These are phyloP conservation scores for Candida rishiriensis DNA, from an alignment of 805 yeast genomes.

Conservation along the genomic window DNA sequence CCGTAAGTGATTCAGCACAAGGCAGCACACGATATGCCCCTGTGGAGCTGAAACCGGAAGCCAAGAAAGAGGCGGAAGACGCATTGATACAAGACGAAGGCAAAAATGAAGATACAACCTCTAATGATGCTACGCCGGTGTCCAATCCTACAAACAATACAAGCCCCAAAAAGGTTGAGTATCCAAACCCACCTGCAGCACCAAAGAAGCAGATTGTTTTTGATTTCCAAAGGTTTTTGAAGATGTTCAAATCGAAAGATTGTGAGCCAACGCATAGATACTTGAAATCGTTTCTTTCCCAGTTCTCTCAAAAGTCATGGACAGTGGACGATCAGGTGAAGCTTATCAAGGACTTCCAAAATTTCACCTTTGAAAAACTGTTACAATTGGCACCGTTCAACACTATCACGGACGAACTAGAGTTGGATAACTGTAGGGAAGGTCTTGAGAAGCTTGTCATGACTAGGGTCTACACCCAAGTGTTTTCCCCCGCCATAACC, in stretches of 20 bases:
- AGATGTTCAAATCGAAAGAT: slow-evolving; percentile 61
- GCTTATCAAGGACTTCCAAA: slow-evolving; percentile 70
- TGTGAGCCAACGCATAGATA: slow-evolving; percentile 91
- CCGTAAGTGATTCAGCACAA: too few species aligned
- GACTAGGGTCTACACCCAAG: slow-evolving; percentile 74
- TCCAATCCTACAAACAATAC: background rate
- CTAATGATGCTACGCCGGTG: background rate
- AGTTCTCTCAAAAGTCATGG: slow-evolving; percentile 69
- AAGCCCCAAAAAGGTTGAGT: slow-evolving; percentile 10
- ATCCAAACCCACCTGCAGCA: slow-evolving; percentile 28
- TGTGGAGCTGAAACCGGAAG: slow-evolving; percentile 1
- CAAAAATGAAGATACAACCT: background rate
- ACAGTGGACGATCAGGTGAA: slow-evolving; percentile 73
- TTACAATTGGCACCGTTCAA: slow-evolving; percentile 67
- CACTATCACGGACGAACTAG: slow-evolving; percentile 50
- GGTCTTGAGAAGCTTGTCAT: slow-evolving; percentile 91
- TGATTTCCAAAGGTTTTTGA: slow-evolving; percentile 79
- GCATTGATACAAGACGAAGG: background rate
- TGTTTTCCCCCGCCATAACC: slow-evolving; percentile 65
- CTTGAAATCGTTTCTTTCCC: slow-evolving; percentile 75
- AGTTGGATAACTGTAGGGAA: slow-evolving; percentile 70
- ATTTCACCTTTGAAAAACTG: slow-evolving; percentile 64
- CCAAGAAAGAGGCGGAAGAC: background rate
- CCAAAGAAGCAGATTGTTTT: slow-evolving; percentile 40
- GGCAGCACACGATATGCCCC: background rate